These are phyloP conservation scores for Penicillium diatomitis DNA, from an alignment of 495 filamentous ascomycete species.

Conservation along the genomic window DNA sequence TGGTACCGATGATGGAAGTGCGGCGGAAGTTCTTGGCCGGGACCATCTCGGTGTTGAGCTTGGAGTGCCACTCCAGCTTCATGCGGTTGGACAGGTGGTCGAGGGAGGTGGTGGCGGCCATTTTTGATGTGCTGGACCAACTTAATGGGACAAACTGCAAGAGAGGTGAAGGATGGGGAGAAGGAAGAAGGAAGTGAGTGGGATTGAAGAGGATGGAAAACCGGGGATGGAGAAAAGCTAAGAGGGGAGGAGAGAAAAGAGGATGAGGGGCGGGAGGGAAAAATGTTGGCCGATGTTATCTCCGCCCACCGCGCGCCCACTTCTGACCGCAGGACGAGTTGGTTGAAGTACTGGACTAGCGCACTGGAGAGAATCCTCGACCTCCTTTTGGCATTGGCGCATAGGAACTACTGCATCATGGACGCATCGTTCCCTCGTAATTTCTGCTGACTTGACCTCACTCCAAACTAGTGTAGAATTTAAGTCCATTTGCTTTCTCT, in stretches of 20 bases:
- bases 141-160: slow-evolving; percentile 6
- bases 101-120: slow-evolving; percentile 50
- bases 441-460: neutral
- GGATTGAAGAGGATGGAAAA: slow-evolving; percentile 4
- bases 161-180: slow-evolving; percentile 11
- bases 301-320: slow-evolving; percentile 5
- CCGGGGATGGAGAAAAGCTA: slow-evolving; percentile 5
- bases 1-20: slow-evolving; percentile 97
- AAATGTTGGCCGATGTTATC: slow-evolving; percentile 33
- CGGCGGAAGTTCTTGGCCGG: slow-evolving; percentile 83
- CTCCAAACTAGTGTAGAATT: no score
- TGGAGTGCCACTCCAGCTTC: slow-evolving; percentile 86
- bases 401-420: neutral
- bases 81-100: slow-evolving; percentile 75
- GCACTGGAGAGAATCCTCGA: no score
- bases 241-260: slow-evolving; percentile 13
- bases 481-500: neutral
- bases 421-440: neutral
- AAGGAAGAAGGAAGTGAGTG: slow-evolving; percentile 12
- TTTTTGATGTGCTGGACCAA: slow-evolving; percentile 24
- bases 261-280: slow-evolving; percentile 26
- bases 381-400: no score
- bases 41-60: slow-evolving; percentile 68
- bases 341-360: no score
- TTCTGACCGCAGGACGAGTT: no score